Conservation (phyloP, 768 basidiomycete genomes). For the Auricularia cornea region DNA sequence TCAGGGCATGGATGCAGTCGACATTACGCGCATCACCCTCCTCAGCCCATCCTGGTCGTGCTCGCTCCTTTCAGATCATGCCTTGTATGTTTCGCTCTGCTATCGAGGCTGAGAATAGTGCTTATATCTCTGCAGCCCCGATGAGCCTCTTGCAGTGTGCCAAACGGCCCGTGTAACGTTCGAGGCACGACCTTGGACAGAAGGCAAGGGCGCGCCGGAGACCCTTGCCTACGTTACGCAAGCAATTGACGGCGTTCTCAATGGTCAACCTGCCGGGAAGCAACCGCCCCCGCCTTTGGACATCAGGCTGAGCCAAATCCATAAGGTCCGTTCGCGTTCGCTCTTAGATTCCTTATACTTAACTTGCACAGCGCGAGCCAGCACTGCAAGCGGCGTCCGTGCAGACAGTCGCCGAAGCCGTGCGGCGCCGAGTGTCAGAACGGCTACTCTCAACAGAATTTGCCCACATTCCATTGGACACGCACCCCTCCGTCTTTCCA, state of each 20-base stretch:
- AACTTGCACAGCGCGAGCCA: neutral
- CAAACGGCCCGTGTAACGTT: constrained; percentile 43
- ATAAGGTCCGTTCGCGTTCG: constrained; percentile 31
- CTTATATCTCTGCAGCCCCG: constrained; percentile 6
- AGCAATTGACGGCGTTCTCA: constrained; percentile 2
- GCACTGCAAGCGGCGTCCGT: neutral
- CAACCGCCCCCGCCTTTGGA: constrained; percentile 46
- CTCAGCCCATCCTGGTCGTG: constrained; percentile 67
- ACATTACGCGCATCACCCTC: constrained; percentile 49
- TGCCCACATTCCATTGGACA: constrained; percentile 44
- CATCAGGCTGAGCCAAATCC: constrained; percentile 41
- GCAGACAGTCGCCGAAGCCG: constrained; percentile 8
- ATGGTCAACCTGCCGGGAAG: constrained; percentile 7
- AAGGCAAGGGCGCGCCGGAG: constrained; percentile 8
- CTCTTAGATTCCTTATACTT: neutral
- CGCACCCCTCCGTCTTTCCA: constrained; percentile 62
- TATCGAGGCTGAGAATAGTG: too few species aligned
- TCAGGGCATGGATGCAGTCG: constrained; percentile 30
- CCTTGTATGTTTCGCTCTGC: constrained; percentile 35
- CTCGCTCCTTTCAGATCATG: constrained; percentile 26
- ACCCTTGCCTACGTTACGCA: neutral
- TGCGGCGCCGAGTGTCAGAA: constrained; percentile 29
- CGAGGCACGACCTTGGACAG: constrained; percentile 31
- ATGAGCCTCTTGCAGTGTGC: constrained; percentile 33
- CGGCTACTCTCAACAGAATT: constrained; percentile 23